Conservation (phyloP, 371 early-diverging fungal species). For the Apophysomyces elegans region DNA sequence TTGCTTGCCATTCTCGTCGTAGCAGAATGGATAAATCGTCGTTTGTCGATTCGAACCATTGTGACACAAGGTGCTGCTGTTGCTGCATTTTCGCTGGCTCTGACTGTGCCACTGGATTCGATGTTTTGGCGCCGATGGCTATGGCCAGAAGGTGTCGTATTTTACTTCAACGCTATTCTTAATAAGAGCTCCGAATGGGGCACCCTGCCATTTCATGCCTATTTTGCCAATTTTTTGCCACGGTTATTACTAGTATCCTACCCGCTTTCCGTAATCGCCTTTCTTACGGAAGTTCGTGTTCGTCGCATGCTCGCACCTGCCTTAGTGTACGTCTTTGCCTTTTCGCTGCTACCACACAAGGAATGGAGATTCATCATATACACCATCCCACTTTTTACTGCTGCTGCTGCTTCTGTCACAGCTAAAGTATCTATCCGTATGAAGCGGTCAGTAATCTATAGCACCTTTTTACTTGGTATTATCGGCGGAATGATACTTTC, state of each 20-base stretch:
- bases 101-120: constrained; percentile 78
- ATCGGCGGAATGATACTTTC: constrained; percentile 31
- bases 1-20: constrained; percentile 47
- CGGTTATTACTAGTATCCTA: constrained; percentile 71
- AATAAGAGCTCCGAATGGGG: constrained; percentile 88
- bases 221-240: constrained; percentile 77
- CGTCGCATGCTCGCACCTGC: constrained; percentile 63
- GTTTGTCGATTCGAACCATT: constrained; percentile 29
- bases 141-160: constrained; percentile 90
- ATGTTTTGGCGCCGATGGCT: constrained; percentile 77
- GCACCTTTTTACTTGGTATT: constrained; percentile 22
- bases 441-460: constrained; percentile 16
- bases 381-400: constrained; percentile 83
- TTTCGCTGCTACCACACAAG: constrained; percentile 90
- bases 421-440: constrained; percentile 33
- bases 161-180: constrained; percentile 85
- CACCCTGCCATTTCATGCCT: constrained; percentile 74
- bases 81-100: constrained; percentile 37
- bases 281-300: constrained; percentile 39
- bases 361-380: constrained; percentile 97
- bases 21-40: constrained; percentile 37
- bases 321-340: constrained; percentile 60
- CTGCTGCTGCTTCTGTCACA: constrained; percentile 68
- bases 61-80: constrained; percentile 40
- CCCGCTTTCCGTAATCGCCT: constrained; percentile 63